These are phyloP conservation scores for Strobilomyces echinocephalus DNA, from an alignment of 768 basidiomycete species.

Conservation along the genomic window DNA sequence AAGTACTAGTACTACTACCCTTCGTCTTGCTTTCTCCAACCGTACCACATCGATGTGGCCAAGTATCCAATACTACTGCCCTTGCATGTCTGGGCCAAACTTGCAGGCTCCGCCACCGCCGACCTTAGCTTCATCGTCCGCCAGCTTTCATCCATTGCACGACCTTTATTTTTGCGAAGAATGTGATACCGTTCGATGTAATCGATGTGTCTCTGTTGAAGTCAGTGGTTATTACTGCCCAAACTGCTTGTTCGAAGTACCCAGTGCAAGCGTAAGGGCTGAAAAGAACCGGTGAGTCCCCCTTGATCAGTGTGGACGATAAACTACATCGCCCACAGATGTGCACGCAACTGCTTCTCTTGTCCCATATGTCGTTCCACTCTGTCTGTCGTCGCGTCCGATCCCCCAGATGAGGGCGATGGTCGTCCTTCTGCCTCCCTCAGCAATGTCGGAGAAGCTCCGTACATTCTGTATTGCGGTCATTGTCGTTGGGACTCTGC, in stretches of 20 bases:
- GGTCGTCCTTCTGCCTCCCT: constrained; percentile 49
- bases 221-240: constrained; percentile 98
- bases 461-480: constrained; percentile 88
- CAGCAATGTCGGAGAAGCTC: constrained; percentile 71
- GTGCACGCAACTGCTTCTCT: constrained; percentile 95
- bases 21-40: not conserved
- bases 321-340: constrained; percentile 47
- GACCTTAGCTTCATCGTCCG: constrained; percentile 69
- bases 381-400: constrained; percentile 85
- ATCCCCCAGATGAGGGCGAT: constrained; percentile 62
- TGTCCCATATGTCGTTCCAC: constrained; percentile 93
- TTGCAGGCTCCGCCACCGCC: constrained; percentile 59
- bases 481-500: constrained; percentile 95
- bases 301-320: not conserved
- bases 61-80: constrained; percentile 62
- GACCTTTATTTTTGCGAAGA: constrained; percentile 96
- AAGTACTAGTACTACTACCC: too few relatives aligned
- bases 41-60: constrained; percentile 36
- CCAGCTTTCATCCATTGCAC: constrained; percentile 79
- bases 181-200: constrained; percentile 93
- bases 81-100: constrained; percentile 53
- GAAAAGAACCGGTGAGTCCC: constrained; percentile 85
- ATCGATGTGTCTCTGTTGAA: constrained; percentile 88
- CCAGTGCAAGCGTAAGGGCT: constrained; percentile 94
- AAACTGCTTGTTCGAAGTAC: constrained; percentile 97